Percentiles rank a stretch among this genome's conserved stretches.
Evolutionary conservation across 2,329 filamentous ascomycete genomes (phyloP).

Genomic region (Cordyceps cicadae): DNA sequence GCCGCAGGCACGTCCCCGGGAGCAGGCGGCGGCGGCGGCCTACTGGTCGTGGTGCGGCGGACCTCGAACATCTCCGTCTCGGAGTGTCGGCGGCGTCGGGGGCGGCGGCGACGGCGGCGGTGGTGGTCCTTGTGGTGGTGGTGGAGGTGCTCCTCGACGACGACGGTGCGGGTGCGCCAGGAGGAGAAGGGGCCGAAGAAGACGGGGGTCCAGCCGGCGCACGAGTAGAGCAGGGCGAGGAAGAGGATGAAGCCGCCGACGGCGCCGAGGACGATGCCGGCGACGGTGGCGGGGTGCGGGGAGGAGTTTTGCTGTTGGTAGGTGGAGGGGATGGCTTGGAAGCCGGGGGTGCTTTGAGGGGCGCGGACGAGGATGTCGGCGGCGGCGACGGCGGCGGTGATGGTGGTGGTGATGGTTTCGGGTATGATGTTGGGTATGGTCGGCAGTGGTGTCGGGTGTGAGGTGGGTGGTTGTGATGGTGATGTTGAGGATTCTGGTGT

Average conservation of each 20-base stretch:
- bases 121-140: constrained; percentile 4
- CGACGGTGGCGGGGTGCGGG: constrained; percentile 35
- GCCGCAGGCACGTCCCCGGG: neutral
- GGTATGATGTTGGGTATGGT: neutral
- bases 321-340: constrained; percentile 26
- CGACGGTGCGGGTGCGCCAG: neutral
- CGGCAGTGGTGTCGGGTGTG: neutral
- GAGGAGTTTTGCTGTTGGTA: constrained; percentile 26
- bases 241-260: constrained; percentile 44
- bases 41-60: constrained; percentile 7
- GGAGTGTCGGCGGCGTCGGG: constrained; percentile 8
- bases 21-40: neutral
- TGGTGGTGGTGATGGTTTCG: neutral
- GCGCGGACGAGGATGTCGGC: constrained; percentile 1
- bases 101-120: constrained; percentile 12
- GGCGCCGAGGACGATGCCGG: constrained; percentile 36
- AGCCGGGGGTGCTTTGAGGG: constrained; percentile 10
- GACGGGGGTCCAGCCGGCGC: constrained; percentile 35
- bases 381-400: neutral
- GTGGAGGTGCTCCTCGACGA: neutral
- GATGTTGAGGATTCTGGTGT: neutral
- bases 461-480: too few species aligned
- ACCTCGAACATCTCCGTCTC: constrained; percentile 24
- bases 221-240: constrained; percentile 42
- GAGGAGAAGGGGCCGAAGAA: constrained; percentile 17